Evolutionary conservation across 257 asterid species (phyloP), one percentile per base, ranked within the genome.

Genomic region (Anisodus acutangulus): DNA sequence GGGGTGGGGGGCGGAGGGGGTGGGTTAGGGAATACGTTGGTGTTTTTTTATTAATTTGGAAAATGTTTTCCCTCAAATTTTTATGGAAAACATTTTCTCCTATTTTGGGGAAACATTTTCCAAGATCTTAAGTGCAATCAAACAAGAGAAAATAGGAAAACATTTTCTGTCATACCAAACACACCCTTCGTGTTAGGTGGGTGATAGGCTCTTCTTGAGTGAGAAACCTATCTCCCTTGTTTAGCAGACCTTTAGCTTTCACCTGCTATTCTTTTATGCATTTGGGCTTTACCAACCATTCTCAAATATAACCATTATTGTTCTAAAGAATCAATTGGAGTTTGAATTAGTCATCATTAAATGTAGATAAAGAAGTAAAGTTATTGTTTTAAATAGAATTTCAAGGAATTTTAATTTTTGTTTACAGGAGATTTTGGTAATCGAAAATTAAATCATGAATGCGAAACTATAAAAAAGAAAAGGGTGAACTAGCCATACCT

Each of bases 211-310:
- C 79, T 45, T 71, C 9, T 71, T 43, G 57, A 71, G 39, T 2
- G 79, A 70, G 12, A 68, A 37, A 68, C 13, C 11, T 63, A 63
- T 63, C 15, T 22, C 41, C 8, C 69, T 63, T 10, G 51, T 68
- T 37, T 67, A 7, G 7, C 53, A 69, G 9, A 67, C 26, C 1
- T 67, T 37, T 67, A 7, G 53, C 16, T 69, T 39, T 31, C 41
- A 7, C 78, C 7, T 69, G 78, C 78, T 68, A 68, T 68, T 68
- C 26, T 68, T 68, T 15, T 68, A 68, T 39, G 78, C 53, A 69
- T 69, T 68, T 69, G 53, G 8, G 35, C 9, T 59, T 60, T 60
- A 60, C 67, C 67, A 60, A n/a, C 64, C 64, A 17, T 17, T 59
- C 10, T 59, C 64, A 70, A 16, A 17, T 70, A 43, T 70, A 41